Evolutionary conservation across 495 filamentous ascomycete species (phyloP), one percentile per base, ranked within the genome.

Genomic region (Haplographium delicatum): DNA sequence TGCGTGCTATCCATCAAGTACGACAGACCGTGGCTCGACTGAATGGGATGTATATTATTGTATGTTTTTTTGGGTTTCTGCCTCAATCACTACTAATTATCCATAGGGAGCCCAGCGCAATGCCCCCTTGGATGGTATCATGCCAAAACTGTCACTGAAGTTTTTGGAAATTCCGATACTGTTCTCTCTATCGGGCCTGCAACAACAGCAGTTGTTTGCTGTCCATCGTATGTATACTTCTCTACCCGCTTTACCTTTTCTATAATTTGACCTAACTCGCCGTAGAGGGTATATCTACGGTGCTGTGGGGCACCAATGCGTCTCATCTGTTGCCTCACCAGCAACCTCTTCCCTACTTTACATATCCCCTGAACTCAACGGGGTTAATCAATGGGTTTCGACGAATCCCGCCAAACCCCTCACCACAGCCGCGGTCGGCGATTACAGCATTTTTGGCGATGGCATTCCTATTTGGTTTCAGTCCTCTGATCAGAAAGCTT

Each of bases 41-140:
- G 45, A 4, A 6, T 48, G 45, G 45, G 19, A 38, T 37, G 4
- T 48, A 1, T 48, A 37, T 16, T 48, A 48, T 26, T 48, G 45
- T 48, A 5, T 37, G 45, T 48, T n/a, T 15, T 5, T 13, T 35
- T 4, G 3, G 15, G 24, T n/a, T n/a, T 28, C 6, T 13, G 11
- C 4, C 3, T 3, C 5, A 6, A 11, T 22, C 41, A 6, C 2
- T 4, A 3, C 31, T 37, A 23, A 48, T 5, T 7, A 7, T 48
- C 5, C 25, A 8, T 10, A 48, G 45, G 39, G 15, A 37, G 30
- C 30, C 45, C 45, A 1, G 45, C 45, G 20, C 45, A 48, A 23
- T 48, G 45, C 20, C 45, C 45, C 19, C 16, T 25, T 3, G 45
- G 45, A 7, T 48, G 31, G 30, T 22, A 5, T 2, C 30, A 38